phyloP scores from a whole-genome alignment of 2,329 filamentous ascomycete species.

The Aspergillus tanneri region DNA sequence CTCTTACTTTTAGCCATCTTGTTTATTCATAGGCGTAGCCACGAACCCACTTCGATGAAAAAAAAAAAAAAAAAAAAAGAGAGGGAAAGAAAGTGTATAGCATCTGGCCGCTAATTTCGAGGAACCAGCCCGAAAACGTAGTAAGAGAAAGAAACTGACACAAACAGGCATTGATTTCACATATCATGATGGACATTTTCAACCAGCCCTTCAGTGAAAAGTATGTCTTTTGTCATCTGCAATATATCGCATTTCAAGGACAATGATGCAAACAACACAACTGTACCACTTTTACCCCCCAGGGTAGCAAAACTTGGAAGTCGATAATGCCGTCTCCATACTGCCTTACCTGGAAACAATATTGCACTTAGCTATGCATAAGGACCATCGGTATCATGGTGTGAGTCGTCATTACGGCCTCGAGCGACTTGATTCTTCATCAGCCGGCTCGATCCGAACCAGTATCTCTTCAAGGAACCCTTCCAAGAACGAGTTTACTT shows the following conservation, averaged over 20 bases:
- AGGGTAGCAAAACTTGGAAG: no score
- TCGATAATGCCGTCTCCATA: no score
- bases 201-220: not conserved
- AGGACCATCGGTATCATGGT: not conserved
- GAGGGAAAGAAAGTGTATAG: constrained; percentile 1
- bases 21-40: not conserved
- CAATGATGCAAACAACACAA: not conserved
- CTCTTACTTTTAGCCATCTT: not conserved
- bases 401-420: not conserved
- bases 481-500: constrained; percentile 84
- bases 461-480: constrained; percentile 91
- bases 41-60: constrained; percentile 2
- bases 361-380: not conserved
- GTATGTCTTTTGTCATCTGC: not conserved
- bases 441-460: constrained; percentile 80
- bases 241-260: constrained; percentile 1
- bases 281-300: no score
- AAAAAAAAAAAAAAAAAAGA: not conserved
- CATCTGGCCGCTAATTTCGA: no score
- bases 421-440: constrained; percentile 14
- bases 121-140: no score
- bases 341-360: not conserved
- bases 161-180: not conserved
- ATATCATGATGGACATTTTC: constrained; percentile 9
- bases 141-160: not conserved